Evolutionary conservation across 208 protist genomes (phyloP).

Genomic region (Acanthamoeba healyi): DNA sequence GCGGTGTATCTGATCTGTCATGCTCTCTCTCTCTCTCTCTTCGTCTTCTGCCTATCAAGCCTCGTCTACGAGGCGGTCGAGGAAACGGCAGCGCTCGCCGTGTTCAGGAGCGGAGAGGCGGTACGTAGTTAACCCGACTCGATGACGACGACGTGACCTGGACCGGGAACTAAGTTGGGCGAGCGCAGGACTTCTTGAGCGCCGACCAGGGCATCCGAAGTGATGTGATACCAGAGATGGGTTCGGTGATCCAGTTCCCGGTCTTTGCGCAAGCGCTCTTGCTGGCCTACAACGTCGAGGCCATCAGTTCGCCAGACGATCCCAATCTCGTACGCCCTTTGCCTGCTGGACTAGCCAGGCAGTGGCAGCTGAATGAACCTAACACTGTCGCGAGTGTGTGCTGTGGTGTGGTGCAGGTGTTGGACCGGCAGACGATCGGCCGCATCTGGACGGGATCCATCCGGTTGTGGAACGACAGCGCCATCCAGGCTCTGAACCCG

Average conservation of each 20-base stretch:
- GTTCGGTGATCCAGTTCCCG: neutral
- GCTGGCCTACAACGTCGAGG: neutral
- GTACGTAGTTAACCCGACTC: too few relatives aligned
- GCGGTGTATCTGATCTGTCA: too few relatives aligned
- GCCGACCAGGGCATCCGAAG: neutral
- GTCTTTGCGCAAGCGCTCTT: neutral
- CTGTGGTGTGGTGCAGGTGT: neutral
- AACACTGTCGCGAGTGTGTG: too few relatives aligned
- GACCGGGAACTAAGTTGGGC: neutral
- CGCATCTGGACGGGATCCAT: neutral
- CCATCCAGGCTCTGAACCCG: neutral
- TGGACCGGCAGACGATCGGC: slow-evolving; percentile 3
- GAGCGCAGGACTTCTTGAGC: neutral
- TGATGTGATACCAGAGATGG: neutral
- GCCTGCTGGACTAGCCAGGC: too few relatives aligned
- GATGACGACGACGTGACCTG: too few relatives aligned
- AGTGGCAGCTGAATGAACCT: too few relatives aligned
- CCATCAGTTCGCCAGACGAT: neutral
- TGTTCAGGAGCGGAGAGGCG: too few relatives aligned
- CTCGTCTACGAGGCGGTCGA: neutral
- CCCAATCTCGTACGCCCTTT: neutral
- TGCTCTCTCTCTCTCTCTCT: too few relatives aligned
- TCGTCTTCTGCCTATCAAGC: too few relatives aligned
- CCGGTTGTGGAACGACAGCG: neutral
- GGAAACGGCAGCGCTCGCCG: neutral